Base-by-base conservation (phyloP, 1,284 basidiomycete species). In the Caloboletus firmus region DNA sequence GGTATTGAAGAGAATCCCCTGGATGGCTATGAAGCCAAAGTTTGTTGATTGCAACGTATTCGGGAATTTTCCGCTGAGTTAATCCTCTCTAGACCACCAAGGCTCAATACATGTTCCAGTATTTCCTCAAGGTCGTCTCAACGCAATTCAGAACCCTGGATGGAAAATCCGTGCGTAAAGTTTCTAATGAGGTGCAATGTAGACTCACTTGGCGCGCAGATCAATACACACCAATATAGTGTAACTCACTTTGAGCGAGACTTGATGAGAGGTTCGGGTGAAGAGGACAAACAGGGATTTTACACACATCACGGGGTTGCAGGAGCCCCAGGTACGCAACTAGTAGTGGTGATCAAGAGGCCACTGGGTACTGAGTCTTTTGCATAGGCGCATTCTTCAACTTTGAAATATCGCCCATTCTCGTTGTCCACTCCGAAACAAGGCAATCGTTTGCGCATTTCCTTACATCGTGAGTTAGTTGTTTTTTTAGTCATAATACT, bases 331-430 rank as follows among this genome's bases (percentile, higher is more conserved):
- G 90, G 90, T 78, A 71, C 66, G 62, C 73, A 45, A 31, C 28
- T 60, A 13, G 45, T 57, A 30, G 32, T 49, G 41, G 34, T 52
- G 26, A 13, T 36, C 18, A 24, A 40, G 40, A 4, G 11, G 36
- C 10, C 26, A 45, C 35, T 51, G 35, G 35, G 36, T 13, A 17
- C 45, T 52, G 31, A 53, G 31, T 22, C 17, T 37, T 11, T 26
- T 26, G 30, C 52, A 36, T 41, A 82, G 87, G 91, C 41, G 87
- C 89, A 18, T 97, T 94, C 78, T 90, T 97, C 84, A 98, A 95
- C 77, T 96, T 90, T 71, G 97, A 99, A 70, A 98, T 99, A 68
- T 96, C 93, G n/a, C 95, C 95, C 2, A 93, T 98, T 68, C 86
- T 92, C 52, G 89, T 98, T 45, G 87, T 94, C 22, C 93, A 97